Evolutionary conservation across 2,329 filamentous ascomycete species (phyloP), one percentile per base, ranked within the genome.

Genomic region (Hypoxylon sp.): DNA sequence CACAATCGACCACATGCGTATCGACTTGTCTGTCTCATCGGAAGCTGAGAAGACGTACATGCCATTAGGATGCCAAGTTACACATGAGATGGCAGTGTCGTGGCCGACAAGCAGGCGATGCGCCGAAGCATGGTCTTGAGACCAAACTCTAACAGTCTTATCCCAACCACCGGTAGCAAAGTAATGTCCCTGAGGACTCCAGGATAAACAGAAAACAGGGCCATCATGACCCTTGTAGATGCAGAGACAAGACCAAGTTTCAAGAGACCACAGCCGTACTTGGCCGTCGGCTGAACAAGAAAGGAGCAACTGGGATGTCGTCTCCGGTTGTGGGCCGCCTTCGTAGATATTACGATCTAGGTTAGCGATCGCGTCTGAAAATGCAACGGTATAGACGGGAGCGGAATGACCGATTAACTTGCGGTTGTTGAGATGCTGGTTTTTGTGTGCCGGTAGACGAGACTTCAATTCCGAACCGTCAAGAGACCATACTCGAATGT

Each of bases 1-100:
- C 10, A 90, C 87, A n/a, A 98, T 88, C 9, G 94, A 91, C 96
- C 96, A 99, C 95, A 99, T 98, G 31, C 96, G 91, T 35, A 98
- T 93, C 0, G 94, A 96, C 80, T 95, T 95, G 80, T 99, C 89
- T 5, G 85, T 88, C 76, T 90, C 94, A 72, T 92, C 92, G 11
- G 94, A 97, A 3, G 92, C 94, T 0, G 96, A 98, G 80, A 99
- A 98, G 48, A 98, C 84, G 75, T 98, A 99, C 5, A 92, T 89
- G 17, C 93, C 94, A 78, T 99, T 99, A 0, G 95, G 94, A 76
- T 99, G 96, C 90, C 96, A 99, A 13, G 92, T 86, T n/a, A 98
- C 86, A 47, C 91, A 90, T 56, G 97, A 97, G n/a, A 98, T 93
- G 73, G 94, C 91, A 19, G 94, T 93, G 73, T 98, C 94, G 77